Conservation (phyloP, 805 yeast species). For the Sugiyamaella floridensis region DNA sequence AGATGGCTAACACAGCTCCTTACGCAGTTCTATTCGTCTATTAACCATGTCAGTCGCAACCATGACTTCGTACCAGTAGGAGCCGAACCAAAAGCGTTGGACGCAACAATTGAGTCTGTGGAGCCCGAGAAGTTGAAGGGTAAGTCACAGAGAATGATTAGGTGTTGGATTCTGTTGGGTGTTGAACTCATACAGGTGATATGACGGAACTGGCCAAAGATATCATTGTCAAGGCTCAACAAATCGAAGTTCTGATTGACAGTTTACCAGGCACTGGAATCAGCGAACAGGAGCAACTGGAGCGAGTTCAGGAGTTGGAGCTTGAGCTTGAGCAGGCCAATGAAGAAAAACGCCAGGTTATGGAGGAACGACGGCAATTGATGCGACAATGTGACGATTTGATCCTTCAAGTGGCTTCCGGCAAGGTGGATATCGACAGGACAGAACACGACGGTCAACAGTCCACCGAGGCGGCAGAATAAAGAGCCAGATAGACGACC, state of each 20-base stretch:
- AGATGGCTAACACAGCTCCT: constrained; percentile 22
- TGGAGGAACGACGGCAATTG: constrained; percentile 57
- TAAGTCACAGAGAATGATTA: constrained; percentile 19
- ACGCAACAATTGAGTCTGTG: constrained; percentile 38
- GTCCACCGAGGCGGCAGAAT: neutral
- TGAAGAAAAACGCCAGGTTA: constrained; percentile 46
- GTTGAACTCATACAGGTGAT: constrained; percentile 33
- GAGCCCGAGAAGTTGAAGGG: constrained; percentile 23
- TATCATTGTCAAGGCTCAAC: constrained; percentile 76
- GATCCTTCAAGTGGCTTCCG: constrained; percentile 53
- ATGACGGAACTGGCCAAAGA: constrained; percentile 70
- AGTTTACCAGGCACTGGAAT: constrained; percentile 91
- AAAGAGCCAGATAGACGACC: no score
- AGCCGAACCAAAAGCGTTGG: constrained; percentile 52
- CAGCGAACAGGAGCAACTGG: constrained; percentile 65
- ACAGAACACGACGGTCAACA: neutral
- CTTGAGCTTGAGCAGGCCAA: constrained; percentile 57
- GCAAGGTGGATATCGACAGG: constrained; percentile 31
- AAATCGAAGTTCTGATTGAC: constrained; percentile 76
- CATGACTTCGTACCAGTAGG: constrained; percentile 52
- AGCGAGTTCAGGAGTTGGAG: constrained; percentile 55
- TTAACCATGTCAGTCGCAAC: constrained; percentile 55
- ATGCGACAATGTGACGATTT: constrained; percentile 57
- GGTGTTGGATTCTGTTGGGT: no score
- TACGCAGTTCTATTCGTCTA: constrained; percentile 32